Evolutionary conservation across 306 rosid genomes (phyloP).

Genomic region (Dryas alaskensis): DNA sequence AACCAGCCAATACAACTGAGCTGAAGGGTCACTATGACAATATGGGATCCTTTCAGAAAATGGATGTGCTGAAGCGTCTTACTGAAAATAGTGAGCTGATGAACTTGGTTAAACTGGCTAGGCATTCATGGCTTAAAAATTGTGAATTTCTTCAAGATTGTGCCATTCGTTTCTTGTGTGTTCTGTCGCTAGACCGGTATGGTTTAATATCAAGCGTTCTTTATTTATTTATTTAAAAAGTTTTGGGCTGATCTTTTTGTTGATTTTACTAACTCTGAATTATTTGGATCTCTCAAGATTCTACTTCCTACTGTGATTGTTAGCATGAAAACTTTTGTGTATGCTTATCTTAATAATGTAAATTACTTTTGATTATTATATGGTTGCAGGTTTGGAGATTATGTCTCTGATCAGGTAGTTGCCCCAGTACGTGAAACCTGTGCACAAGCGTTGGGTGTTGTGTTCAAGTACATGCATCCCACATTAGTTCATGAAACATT

Average conservation of each 20-base stretch:
- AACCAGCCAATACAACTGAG: slow-evolving; percentile 32
- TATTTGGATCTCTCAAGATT: neutral
- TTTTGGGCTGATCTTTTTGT: neutral
- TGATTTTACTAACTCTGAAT: slow-evolving; percentile 10
- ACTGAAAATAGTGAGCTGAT: slow-evolving; percentile 64
- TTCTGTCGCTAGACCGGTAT: slow-evolving; percentile 89
- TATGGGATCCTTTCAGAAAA: slow-evolving; percentile 45
- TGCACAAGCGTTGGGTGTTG: slow-evolving; percentile 94
- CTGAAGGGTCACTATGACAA: slow-evolving; percentile 37
- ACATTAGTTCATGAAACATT: slow-evolving; percentile 74
- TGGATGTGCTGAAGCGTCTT: slow-evolving; percentile 34
- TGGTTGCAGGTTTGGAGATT: slow-evolving; percentile 93
- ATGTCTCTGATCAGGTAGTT: slow-evolving; percentile 98
- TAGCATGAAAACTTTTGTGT: neutral
- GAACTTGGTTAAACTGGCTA: slow-evolving; percentile 71
- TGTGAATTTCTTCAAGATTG: slow-evolving; percentile 90
- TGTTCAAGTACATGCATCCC: slow-evolving; percentile 91
- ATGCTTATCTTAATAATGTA: neutral
- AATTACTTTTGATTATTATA: slow-evolving; percentile 15
- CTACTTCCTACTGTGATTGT: neutral
- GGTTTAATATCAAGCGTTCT: slow-evolving; percentile 19
- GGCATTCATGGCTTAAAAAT: slow-evolving; percentile 89
- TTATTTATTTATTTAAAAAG: neutral
- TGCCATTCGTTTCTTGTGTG: slow-evolving; percentile 84
- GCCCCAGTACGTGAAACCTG: slow-evolving; percentile 99